These are phyloP conservation scores for Coix lacrymajobi DNA, from an alignment of 176 grass and related monocot species.

Conservation along the genomic window DNA sequence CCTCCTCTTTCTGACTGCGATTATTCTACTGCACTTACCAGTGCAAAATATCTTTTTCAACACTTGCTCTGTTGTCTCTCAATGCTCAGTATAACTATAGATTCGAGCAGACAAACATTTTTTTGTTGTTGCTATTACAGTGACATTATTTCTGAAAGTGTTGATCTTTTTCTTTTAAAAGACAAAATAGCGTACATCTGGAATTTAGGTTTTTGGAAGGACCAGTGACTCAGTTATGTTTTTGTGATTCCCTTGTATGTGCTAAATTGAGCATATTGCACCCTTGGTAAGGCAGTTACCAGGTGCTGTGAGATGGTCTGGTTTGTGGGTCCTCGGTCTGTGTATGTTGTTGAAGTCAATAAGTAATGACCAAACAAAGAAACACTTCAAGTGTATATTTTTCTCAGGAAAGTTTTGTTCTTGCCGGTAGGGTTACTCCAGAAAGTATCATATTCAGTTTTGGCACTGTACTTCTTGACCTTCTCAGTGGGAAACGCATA, in stretches of 20 bases:
- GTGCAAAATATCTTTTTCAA: not conserved
- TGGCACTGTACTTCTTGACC: constrained; percentile 83
- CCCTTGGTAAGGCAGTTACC: not conserved
- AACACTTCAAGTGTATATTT: not conserved
- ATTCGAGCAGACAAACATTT: not conserved
- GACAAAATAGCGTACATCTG: not conserved
- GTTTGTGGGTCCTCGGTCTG: not conserved
- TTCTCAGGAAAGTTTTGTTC: constrained; percentile 13
- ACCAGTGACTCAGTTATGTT: not conserved
- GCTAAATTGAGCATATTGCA: not conserved
- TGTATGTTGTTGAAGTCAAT: not conserved
- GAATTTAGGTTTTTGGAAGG: not conserved
- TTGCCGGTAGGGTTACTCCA: constrained; percentile 82
- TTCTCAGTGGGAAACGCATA: constrained; percentile 94
- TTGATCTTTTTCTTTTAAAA: not conserved
- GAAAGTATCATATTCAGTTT: constrained; percentile 99
- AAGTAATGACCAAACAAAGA: not conserved
- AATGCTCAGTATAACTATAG: not conserved
- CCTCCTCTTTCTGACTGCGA: not conserved
- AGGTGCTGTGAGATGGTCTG: not conserved
- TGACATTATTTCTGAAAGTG: not conserved
- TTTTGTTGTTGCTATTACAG: not conserved
- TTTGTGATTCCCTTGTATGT: not conserved
- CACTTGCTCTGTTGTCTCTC: no score
- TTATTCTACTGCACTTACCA: not conserved